Percentiles rank a stretch among this genome's conserved stretches.
Evolutionary conservation across 106 monocot species (phyloP).

Genomic region (Dioscorea dumetorum): DNA sequence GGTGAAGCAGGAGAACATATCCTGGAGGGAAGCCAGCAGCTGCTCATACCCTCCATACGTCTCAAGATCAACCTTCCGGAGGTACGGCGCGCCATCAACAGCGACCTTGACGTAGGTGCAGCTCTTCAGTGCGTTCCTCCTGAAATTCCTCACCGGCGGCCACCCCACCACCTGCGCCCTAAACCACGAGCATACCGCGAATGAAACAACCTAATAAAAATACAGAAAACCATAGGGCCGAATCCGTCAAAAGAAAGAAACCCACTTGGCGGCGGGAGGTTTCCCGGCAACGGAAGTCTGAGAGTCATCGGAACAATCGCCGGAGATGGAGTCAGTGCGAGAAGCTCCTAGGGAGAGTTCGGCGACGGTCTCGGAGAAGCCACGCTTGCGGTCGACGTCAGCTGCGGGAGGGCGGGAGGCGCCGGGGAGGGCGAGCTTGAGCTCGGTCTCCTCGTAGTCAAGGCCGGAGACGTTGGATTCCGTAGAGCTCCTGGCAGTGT

Average conservation of each 20-base stretch:
- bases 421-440: slow-evolving; percentile 51
- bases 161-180: slow-evolving; percentile 93
- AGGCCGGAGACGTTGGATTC: slow-evolving; percentile 46
- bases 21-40: slow-evolving; percentile 54
- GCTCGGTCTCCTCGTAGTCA: slow-evolving; percentile 66
- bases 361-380: slow-evolving; percentile 35
- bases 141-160: slow-evolving; percentile 87
- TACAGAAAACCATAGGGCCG: no score
- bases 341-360: slow-evolving; percentile 20
- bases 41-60: slow-evolving; percentile 62
- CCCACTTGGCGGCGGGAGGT: slow-evolving; percentile 54
- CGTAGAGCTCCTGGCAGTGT: slow-evolving; percentile 58
- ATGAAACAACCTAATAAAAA: no score
- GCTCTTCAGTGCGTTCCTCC: slow-evolving; percentile 60
- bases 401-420: neutral
- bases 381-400: slow-evolving; percentile 53
- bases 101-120: slow-evolving; percentile 82
- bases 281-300: slow-evolving; percentile 17
- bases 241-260: neutral
- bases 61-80: slow-evolving; percentile 89
- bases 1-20: slow-evolving; percentile 83
- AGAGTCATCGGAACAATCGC: neutral
- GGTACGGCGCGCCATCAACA: slow-evolving; percentile 91
- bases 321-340: neutral
- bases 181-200: no score